Percentiles rank a stretch among this genome's conserved stretches.
phyloP scores from a whole-genome alignment of 176 grass and related monocot genomes.

The Cocos nucifera region DNA sequence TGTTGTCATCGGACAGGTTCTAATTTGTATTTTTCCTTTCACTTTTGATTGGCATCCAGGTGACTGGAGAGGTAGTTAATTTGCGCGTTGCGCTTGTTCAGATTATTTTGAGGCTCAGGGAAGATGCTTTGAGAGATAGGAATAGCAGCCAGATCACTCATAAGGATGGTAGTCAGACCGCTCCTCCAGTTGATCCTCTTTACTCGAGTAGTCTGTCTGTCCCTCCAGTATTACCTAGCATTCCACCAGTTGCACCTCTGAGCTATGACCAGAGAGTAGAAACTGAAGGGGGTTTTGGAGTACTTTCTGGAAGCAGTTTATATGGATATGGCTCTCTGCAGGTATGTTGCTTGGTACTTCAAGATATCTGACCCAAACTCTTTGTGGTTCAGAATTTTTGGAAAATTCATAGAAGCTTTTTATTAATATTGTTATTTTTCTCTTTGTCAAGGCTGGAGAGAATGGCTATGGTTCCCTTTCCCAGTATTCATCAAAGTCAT shows the following conservation, averaged over 20 bases:
- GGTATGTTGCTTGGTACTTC: constrained; percentile 27
- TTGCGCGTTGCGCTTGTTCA: constrained; percentile 88
- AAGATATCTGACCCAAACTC: too few species aligned
- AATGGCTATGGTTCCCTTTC: constrained; percentile 35
- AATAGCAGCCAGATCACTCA: constrained; percentile 50
- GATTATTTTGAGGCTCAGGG: constrained; percentile 81
- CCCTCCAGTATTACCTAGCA: constrained; percentile 46
- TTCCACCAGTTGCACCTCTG: constrained; percentile 32
- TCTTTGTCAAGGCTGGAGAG: constrained; percentile 46
- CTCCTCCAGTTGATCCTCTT: constrained; percentile 41
- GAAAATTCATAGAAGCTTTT: too few species aligned
- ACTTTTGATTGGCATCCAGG: constrained; percentile 29
- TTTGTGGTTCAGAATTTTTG: too few species aligned
- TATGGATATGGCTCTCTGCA: constrained; percentile 71
- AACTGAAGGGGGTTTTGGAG: constrained; percentile 41
- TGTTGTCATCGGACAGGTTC: too few species aligned
- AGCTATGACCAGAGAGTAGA: constrained; percentile 62
- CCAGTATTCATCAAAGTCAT: constrained; percentile 55
- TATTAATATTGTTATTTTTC: not conserved
- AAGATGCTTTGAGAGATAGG: constrained; percentile 82
- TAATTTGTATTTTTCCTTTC: not conserved
- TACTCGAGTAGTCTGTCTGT: constrained; percentile 43
- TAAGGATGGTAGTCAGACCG: constrained; percentile 40
- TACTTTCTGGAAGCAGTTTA: constrained; percentile 37
- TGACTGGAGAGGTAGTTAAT: constrained; percentile 68